A percentile compares a stretch with the other conserved stretches of the same genome.
Conservation (phyloP, 2,329 filamentous ascomycete species). For the Fusarium bactridioides region DNA sequence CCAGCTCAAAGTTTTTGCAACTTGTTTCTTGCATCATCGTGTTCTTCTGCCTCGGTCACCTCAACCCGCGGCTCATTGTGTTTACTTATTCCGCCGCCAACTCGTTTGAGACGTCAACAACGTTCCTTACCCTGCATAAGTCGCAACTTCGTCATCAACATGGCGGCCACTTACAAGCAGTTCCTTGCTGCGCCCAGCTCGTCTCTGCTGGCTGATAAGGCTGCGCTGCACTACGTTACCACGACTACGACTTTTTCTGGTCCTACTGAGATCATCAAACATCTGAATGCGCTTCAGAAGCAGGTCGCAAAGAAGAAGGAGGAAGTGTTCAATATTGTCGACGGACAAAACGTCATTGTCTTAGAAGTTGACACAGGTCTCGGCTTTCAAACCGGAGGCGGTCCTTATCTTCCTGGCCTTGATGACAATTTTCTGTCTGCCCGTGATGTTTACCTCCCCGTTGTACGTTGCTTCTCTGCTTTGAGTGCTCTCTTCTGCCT, state of each 20-base stretch:
- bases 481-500: neutral
- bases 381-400: constrained; percentile 83
- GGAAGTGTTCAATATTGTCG: constrained; percentile 76
- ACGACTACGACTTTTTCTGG: constrained; percentile 80
- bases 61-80: constrained; percentile 15
- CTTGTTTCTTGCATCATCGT: constrained; percentile 8
- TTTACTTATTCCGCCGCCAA: neutral
- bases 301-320: constrained; percentile 85
- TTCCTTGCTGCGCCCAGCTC: constrained; percentile 74
- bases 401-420: constrained; percentile 84
- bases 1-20: neutral
- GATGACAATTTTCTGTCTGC: constrained; percentile 95
- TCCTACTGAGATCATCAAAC: constrained; percentile 80
- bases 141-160: constrained; percentile 39
- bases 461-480: constrained; percentile 66
- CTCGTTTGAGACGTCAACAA: constrained; percentile 2
- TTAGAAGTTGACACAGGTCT: constrained; percentile 84
- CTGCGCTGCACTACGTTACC: constrained; percentile 86
- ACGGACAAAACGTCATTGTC: constrained; percentile 76
- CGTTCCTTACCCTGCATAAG: constrained; percentile 20
- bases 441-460: constrained; percentile 77
- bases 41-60: constrained; percentile 12
- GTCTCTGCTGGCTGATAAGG: constrained; percentile 69
- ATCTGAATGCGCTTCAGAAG: constrained; percentile 74
- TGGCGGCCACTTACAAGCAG: constrained; percentile 69